Conservation (phyloP, 148 eudicot genomes). For the Rhododendron simsii region DNA sequence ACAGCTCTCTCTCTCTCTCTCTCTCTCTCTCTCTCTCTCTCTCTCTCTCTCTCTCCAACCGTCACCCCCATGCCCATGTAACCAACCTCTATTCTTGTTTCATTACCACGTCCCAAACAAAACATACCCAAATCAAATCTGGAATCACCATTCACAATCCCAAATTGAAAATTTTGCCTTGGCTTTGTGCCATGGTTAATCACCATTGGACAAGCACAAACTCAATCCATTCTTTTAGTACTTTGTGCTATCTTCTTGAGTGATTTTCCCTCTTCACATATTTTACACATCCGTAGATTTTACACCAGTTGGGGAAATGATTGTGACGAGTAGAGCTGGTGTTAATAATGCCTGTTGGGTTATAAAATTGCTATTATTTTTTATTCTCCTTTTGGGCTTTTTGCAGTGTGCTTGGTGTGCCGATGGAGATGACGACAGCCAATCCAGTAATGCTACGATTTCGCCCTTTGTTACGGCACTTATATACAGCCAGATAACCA, state of each 20-base stretch:
- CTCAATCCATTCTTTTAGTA: background rate
- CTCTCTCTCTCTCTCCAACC: background rate
- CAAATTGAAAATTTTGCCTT: background rate
- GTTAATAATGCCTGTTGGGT: slow-evolving; percentile 8
- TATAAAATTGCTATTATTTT: slow-evolving; percentile 11
- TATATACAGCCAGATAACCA: slow-evolving; percentile 47
- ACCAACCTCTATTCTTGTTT: slow-evolving; percentile 9
- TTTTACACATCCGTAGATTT: background rate
- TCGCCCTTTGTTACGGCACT: slow-evolving; percentile 37
- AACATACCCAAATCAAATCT: background rate
- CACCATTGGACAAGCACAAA: slow-evolving; percentile 6
- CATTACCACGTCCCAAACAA: background rate
- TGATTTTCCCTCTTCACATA: background rate
- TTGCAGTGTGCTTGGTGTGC: slow-evolving; percentile 27
- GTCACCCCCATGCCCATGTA: background rate
- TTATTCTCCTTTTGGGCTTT: slow-evolving; percentile 23
- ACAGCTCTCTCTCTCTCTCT: background rate
- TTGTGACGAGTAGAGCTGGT: slow-evolving; percentile 38
- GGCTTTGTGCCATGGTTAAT: slow-evolving; percentile 3
- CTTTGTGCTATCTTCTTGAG: slow-evolving; percentile 5
- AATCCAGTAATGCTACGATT: slow-evolving; percentile 22
- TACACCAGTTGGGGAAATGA: slow-evolving; percentile 3
- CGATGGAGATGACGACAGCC: slow-evolving; percentile 22
- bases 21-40: background rate
- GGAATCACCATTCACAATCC: background rate